Base-by-base conservation (phyloP, 495 filamentous ascomycete species). In the Lophiotrema nucula region DNA sequence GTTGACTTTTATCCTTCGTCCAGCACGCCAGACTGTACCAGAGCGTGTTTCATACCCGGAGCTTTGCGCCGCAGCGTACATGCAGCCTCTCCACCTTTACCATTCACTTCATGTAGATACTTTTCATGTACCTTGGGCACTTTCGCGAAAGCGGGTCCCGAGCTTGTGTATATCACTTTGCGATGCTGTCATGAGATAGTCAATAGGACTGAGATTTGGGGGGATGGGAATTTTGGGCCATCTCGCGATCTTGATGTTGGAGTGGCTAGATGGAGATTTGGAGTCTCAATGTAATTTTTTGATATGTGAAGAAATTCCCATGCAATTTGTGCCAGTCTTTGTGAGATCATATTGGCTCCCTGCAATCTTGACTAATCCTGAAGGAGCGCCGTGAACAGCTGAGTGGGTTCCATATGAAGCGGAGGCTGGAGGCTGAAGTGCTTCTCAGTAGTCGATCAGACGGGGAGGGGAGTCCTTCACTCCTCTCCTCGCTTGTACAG, bases 1-100 rank as follows among this genome's bases (percentile, higher is more conserved):
- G 23, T 49, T 49, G 4, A 31, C 24, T 49, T 35, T 16, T 8
- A n/a, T 43, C 18, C 19, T 16, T 43, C 31, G 10, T 10, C 27
- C 18, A 27, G 47, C 47, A 49, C 47, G 47, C 47, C 26, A 49
- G 47, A 49, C 24, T 49, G 47, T 6, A 31, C 12, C 25, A 12
- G 47, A 15, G 47, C 47, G 47, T 49, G 47, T 33, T 35, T 49
- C 47, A 49, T 49, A 49, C 46, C 46, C 46, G 18, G 44, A 22
- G 44, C 26, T 33, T 10, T n/a, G 11, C 12, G 12, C 2, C 4
- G 5, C 15, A 31, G 2, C 45, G 15, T 19, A 16, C 27, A 10
- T 12, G n/a, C n/a, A n/a, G n/a, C n/a, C n/a, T 35, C 15, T 35
- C 31, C 31, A 8, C 10, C 1, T 37, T 21, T 39, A 37, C 11